A percentile compares a stretch with the other conserved stretches of the same genome.
Conservation (phyloP, 768 basidiomycete genomes). For the Obba rivulosa region DNA sequence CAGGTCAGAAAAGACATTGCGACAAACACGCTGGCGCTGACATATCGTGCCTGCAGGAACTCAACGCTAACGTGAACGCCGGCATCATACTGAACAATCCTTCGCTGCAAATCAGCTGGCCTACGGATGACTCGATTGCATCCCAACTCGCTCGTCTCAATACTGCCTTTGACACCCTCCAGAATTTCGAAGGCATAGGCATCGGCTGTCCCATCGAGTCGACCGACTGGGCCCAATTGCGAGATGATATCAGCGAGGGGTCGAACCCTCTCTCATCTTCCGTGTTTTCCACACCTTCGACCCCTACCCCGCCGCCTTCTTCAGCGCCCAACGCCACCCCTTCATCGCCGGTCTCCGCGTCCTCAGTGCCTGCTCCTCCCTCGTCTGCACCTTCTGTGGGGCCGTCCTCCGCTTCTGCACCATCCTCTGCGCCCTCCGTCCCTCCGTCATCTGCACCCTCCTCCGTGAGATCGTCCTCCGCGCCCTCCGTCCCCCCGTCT, state of each 20-base stretch:
- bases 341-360: neutral
- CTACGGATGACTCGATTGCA: constrained; percentile 47
- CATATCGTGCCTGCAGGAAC: neutral
- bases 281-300: too few species aligned
- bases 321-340: neutral
- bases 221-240: constrained; percentile 28
- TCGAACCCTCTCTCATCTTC: neutral
- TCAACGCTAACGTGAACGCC: constrained; percentile 47
- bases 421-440: neutral
- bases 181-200: constrained; percentile 67
- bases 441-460: neutral
- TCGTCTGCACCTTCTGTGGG: neutral
- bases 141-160: constrained; percentile 54
- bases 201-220: constrained; percentile 62
- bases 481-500: too few species aligned
- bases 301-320: neutral
- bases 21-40: too few species aligned
- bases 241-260: constrained; percentile 13
- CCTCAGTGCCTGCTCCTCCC: neutral
- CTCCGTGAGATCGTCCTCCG: neutral
- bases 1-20: neutral
- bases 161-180: constrained; percentile 60
- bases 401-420: neutral
- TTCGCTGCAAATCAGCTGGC: constrained; percentile 52
- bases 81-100: constrained; percentile 66